A percentile compares a stretch with the other conserved stretches of the same genome.
Conservation (phyloP, 2,329 filamentous ascomycete species). For the Falciphora oryzae region DNA sequence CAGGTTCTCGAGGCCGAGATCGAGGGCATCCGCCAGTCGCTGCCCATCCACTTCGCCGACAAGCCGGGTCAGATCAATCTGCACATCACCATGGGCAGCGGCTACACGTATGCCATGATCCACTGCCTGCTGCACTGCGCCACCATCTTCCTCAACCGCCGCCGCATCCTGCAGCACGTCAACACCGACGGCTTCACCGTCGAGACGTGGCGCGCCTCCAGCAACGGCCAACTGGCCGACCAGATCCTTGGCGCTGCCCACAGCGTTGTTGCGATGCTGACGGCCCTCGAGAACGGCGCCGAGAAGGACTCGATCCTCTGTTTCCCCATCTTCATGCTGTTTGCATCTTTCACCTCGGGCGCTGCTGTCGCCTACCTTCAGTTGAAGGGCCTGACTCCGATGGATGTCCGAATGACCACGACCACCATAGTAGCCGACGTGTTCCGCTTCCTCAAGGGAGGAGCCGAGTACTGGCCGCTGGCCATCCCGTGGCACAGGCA, state of each 20-base stretch:
- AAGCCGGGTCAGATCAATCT: slow-evolving; percentile 56
- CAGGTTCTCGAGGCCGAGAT: slow-evolving; percentile 46
- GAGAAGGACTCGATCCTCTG: slow-evolving; percentile 55
- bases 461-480: slow-evolving; percentile 53
- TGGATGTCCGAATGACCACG: slow-evolving; percentile 51
- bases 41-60: slow-evolving; percentile 55
- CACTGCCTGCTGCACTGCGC: slow-evolving; percentile 56
- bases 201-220: slow-evolving; percentile 45
- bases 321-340: slow-evolving; percentile 59
- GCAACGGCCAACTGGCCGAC: slow-evolving; percentile 46
- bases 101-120: slow-evolving; percentile 57
- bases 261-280: slow-evolving; percentile 49
- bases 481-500: slow-evolving; percentile 56
- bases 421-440: slow-evolving; percentile 52
- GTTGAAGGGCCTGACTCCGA: slow-evolving; percentile 53
- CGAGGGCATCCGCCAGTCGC: slow-evolving; percentile 45
- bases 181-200: slow-evolving; percentile 45
- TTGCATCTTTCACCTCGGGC: slow-evolving; percentile 55
- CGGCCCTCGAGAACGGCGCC: slow-evolving; percentile 48
- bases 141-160: slow-evolving; percentile 55
- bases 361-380: slow-evolving; percentile 57
- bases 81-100: slow-evolving; percentile 59
- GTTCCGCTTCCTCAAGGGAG: slow-evolving; percentile 52
- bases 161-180: slow-evolving; percentile 52
- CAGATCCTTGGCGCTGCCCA: slow-evolving; percentile 54